Base-by-base conservation (phyloP, 495 filamentous ascomycete genomes). In the Extremus antarcticus region DNA sequence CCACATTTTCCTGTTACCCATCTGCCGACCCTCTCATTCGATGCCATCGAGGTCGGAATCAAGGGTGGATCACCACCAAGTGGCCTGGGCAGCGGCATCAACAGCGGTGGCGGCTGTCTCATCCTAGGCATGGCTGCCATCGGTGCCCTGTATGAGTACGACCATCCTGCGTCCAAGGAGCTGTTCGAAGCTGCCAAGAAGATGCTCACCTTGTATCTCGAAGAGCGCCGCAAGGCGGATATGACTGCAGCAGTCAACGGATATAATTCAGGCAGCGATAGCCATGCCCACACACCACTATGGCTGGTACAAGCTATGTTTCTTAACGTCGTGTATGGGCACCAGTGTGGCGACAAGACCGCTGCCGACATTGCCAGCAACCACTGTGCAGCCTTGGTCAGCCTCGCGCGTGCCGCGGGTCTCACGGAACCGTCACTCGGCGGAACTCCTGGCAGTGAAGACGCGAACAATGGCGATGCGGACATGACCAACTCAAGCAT, bases 301-400 rank as follows among this genome's bases (percentile, higher is more conserved):
- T 96, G 92, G 92, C 77, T 98, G 24, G 88, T 98, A n/a, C 92
- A 98, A 65, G 90, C 92, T 0, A 96, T 98, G 92, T 77, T 98
- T 25, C 76, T 98, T 40, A 96, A 95, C 69, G 87, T 97, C 32
- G 85, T 97, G 11, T 98, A 95, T 61, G 94, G 94, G 10, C 88
- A 97, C 61, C 90, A 94, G 59, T 95, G 88, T 66, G 94, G 87
- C 23, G 91, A 98, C 65, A 92, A 91, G 70, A 81, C 77, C 32
- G 84, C 88, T 15, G 87, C 87, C 32, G 88, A 95, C 66, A 94
- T 94, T 60, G 92, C 92, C 2, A 87, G 82, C 57, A 95, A 84
- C 1, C 92, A 96, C 60, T 94, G 88, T 62, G 86, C 89, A 11
- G 87, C 91, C 32, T 71, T 98, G 47, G 89, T 96, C 40, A 90